phyloP scores from a whole-genome alignment of 768 basidiomycete genomes.

The Lactarius akahatsu region DNA sequence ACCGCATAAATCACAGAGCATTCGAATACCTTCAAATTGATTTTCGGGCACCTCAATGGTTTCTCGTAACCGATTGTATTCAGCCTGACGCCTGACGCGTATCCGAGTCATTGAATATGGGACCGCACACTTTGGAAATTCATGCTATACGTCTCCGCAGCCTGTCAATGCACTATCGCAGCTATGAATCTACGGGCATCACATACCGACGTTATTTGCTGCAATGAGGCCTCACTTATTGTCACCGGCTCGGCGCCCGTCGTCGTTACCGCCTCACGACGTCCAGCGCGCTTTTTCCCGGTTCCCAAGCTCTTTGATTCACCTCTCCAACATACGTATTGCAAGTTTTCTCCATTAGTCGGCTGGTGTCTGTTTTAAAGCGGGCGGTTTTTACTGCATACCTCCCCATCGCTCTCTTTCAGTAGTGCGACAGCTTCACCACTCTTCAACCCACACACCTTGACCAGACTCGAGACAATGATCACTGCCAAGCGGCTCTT shows the following conservation, averaged over 20 bases:
- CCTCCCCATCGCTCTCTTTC: not conserved
- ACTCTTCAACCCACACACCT: not conserved
- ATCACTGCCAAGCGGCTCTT: slow-evolving; percentile 1
- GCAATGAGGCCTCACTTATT: not conserved
- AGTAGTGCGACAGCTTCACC: not conserved
- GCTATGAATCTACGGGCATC: too few relatives aligned
- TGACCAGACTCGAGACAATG: not conserved
- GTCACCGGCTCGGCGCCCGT: not conserved
- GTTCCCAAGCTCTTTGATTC: not conserved
- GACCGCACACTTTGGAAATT: too few relatives aligned
- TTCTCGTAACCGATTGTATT: too few relatives aligned
- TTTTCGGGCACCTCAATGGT: too few relatives aligned
- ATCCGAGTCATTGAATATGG: too few relatives aligned
- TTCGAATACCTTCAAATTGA: too few relatives aligned
- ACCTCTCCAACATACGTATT: too few relatives aligned
- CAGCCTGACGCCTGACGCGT: too few relatives aligned
- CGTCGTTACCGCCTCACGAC: not conserved
- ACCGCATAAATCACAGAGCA: too few relatives aligned
- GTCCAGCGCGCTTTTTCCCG: too few relatives aligned
- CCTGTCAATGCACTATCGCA: too few relatives aligned
- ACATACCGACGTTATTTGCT: not conserved
- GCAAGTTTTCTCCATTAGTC: not conserved
- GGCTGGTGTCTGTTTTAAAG: not conserved
- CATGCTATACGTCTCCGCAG: too few relatives aligned
- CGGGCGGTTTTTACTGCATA: not conserved